Conservation (phyloP, 2,329 filamentous ascomycete species). For the Colletotrichum sansevieriae region DNA sequence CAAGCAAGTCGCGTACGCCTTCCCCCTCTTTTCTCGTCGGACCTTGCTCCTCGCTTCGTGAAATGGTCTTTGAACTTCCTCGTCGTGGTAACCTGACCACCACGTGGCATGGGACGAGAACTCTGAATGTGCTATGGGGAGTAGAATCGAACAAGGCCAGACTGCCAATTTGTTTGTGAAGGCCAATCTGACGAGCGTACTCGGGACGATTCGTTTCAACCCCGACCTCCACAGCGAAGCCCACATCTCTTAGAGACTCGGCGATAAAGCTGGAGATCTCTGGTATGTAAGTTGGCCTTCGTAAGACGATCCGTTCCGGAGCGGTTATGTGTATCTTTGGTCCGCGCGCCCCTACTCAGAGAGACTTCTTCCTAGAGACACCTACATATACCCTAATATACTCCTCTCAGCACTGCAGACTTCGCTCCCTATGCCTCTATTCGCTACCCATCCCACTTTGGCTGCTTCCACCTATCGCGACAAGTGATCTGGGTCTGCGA, state of each 20-base stretch:
- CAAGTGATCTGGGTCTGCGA: too few species aligned
- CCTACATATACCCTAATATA: too few species aligned
- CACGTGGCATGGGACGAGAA: constrained; percentile 14
- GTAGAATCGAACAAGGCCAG: constrained; percentile 24
- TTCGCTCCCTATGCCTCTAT: too few species aligned
- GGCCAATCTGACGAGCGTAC: constrained; percentile 25
- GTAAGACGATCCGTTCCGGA: neutral
- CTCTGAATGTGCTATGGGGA: constrained; percentile 25
- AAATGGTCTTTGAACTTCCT: constrained; percentile 9
- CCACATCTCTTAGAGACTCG: neutral
- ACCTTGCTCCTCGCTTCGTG: constrained; percentile 7
- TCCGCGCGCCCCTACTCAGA: too few species aligned
- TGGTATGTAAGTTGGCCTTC: constrained; percentile 24
- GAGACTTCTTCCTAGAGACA: too few species aligned
- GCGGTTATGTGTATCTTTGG: too few species aligned
- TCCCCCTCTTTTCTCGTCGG: neutral
- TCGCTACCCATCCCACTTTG: too few species aligned
- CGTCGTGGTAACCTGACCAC: constrained; percentile 29
- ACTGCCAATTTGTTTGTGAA: constrained; percentile 22
- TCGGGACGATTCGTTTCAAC: constrained; percentile 26
- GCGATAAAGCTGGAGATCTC: constrained; percentile 28
- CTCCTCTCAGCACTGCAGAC: too few species aligned
- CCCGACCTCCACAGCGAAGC: constrained; percentile 6
- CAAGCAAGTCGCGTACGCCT: constrained; percentile 12
- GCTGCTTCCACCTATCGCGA: too few species aligned